Conservation (phyloP, 306 rosid genomes). For the Medicago arabica region DNA sequence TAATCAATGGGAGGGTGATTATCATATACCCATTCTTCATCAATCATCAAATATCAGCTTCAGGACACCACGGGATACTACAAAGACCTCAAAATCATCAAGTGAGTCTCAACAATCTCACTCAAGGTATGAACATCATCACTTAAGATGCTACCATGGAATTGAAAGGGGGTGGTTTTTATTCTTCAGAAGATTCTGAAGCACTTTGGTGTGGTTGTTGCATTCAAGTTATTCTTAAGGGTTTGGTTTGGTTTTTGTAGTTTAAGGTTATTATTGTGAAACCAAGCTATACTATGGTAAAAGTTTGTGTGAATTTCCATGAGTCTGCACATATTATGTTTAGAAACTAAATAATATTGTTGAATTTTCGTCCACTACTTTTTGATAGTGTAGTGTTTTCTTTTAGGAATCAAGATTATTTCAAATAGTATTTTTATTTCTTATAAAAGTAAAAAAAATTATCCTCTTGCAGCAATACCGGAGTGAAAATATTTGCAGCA, state of each 20-base stretch:
- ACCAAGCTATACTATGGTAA: conserved; percentile 16
- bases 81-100: conserved; percentile 35
- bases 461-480: background rate
- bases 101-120: no score
- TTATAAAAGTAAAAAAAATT: background rate
- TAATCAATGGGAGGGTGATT: no score
- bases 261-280: conserved; percentile 46
- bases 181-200: conserved; percentile 54
- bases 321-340: no score
- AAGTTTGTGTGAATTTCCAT: no score
- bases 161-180: conserved; percentile 23
- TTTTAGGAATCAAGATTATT: background rate
- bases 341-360: no score
- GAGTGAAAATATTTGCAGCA: conserved; percentile 7
- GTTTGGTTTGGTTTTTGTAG: conserved; percentile 63
- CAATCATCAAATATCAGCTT: no score
- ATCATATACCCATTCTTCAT: no score
- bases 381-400: background rate
- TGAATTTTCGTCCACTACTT: no score
- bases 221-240: conserved; percentile 52
- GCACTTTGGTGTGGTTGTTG: conserved; percentile 48
- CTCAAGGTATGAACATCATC: no score
- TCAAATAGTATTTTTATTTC: background rate
- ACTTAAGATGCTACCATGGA: conserved; percentile 53
- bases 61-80: no score